Base-by-base conservation (phyloP, 106 monocot genomes). In the Phalaenopsis aphrodite region DNA sequence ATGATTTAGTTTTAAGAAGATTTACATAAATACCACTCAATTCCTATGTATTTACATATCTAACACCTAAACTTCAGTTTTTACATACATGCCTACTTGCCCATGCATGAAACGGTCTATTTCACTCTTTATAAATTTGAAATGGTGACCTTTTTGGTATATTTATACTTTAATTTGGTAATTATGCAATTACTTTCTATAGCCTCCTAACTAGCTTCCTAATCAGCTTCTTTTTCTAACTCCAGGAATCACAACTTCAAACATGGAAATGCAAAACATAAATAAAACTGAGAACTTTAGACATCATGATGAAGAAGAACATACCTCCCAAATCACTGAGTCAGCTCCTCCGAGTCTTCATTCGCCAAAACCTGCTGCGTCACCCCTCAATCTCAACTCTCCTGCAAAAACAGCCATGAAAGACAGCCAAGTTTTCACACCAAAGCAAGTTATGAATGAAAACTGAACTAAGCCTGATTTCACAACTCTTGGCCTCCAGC, bases 401-500 rank as follows among this genome's bases (percentile, higher is more conserved):
- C 39, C 39, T 30, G 38, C 69, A 69, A 9, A 69, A 12, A 1
- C 15, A 9, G 30, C 12, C 69, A 69, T 1, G 3, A 38, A 38
- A 38, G 10, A 12, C 37, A 38, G 38, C 15, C 12, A 52, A 2
- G 15, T 12, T 52, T 52, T 12, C 69, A 17, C 30, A 74, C 41
- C 41, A 45, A n/a, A 45, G 36, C 43, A 42, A 38, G 72, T 14
- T 41, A 16, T 72, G 38, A 30, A 72, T 5, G 12, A 42, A 18
- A 45, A 74, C n/a, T 4, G 43, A 1, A 2, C 19, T 5, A 45
- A 42, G 19, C 5, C 19, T 42, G 42, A 74, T 10, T 65, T 39
- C 5, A 15, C 3, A 9, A 43, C 10, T 49, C 78, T 85, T 55
- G 56, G 39, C 14, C 15, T 83, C 69, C 85, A 88, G 66, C 79